These are phyloP conservation scores for Typha latifolia DNA, from an alignment of 176 grass and related monocot genomes.

Conservation along the genomic window DNA sequence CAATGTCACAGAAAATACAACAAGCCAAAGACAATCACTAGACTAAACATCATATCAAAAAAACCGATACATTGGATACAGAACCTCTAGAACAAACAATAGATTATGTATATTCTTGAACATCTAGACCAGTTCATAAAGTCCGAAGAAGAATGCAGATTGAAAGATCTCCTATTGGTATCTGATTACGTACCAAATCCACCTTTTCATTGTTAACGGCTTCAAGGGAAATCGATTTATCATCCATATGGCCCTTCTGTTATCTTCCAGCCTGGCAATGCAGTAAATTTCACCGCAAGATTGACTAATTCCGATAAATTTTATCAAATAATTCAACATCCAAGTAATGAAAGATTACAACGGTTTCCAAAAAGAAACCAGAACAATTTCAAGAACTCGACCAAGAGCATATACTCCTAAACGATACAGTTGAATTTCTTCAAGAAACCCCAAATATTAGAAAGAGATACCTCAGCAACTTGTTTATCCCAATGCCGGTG, in stretches of 20 bases:
- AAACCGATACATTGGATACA: too few relatives aligned
- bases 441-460: too few relatives aligned
- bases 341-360: not conserved
- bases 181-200: conserved; percentile 30
- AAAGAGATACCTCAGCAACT: too few relatives aligned
- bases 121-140: not conserved
- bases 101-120: not conserved
- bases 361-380: not conserved
- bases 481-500: not conserved
- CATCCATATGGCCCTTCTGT: conserved; percentile 4
- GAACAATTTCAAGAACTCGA: too few relatives aligned
- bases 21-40: too few relatives aligned
- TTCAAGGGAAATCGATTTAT: conserved; percentile 22
- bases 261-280: not conserved
- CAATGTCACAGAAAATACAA: too few relatives aligned
- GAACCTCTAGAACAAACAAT: not conserved
- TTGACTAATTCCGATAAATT: not conserved
- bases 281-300: not conserved
- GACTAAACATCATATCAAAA: too few relatives aligned
- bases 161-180: not conserved
- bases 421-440: too few relatives aligned
- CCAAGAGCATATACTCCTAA: too few relatives aligned
- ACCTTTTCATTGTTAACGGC: conserved; percentile 47
- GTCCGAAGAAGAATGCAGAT: not conserved
- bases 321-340: not conserved